Evolutionary conservation across 352 stramenopile species (phyloP), one percentile per base, ranked within the genome.

Genomic region (Pythium plurisporium): DNA sequence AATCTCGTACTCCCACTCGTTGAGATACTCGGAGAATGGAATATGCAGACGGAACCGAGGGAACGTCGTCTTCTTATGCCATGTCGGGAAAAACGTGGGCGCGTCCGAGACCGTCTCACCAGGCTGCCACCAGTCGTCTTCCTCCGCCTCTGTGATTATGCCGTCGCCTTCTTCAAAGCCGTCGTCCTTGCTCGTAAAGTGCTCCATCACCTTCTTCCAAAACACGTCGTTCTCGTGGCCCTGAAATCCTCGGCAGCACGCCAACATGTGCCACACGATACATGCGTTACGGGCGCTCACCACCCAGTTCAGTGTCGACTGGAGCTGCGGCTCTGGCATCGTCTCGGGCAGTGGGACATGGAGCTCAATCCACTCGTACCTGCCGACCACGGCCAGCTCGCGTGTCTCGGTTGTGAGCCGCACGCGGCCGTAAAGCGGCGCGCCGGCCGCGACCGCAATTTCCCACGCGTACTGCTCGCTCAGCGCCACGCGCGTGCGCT

Each of bases 361-460:
- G 14, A 57, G 10, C 15, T 57, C 49, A 22, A 57, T n/a, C 49
- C 34, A 57, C 25, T 47, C 34, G 49, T 57, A 48, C 34, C 17
- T 37, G 12, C 22, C 4, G 22, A 57, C 37, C 14, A 17, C 19
- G 8, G 27, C 29, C 17, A 26, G 36, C n/a, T 23, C 26, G 17
- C 14, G 19, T 27, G 23, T 11, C 25, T 12, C 20, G 5, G 26
- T 27, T 17, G 19, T 17, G 44, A 51, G 44, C 15, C 29, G 44
- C 25, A 38, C 26, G 44, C 44, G 29, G 45, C 42, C 42, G 4
- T 34, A 4, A 4, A 33, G 42, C 26, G 42, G 23, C 25, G 25
- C 42, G 14, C 25, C 17, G 4, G 19, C 42, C 14, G 42, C 23
- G 2, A 49, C 4, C 3, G 45, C 29, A 22, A 52, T 52, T 9